phyloP scores from a whole-genome alignment of 495 filamentous ascomycete species.

The Cairneyella variabilis region DNA sequence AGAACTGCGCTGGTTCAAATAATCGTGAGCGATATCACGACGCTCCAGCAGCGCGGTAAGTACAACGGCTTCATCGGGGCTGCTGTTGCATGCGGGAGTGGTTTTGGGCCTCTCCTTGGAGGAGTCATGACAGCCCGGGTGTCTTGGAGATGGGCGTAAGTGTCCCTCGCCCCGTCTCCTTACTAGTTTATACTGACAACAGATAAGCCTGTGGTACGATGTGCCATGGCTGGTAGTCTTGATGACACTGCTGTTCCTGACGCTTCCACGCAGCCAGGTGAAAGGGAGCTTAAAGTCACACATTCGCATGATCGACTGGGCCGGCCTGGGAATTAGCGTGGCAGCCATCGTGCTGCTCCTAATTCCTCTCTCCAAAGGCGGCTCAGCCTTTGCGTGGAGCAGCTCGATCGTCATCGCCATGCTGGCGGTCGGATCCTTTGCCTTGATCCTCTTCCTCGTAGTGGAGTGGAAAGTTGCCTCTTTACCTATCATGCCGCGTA shows the following conservation, averaged over 20 bases:
- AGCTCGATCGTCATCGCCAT: slow-evolving; percentile 57
- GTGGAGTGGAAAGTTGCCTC: slow-evolving; percentile 53
- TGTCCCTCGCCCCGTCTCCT: no score
- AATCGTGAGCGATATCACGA: slow-evolving; percentile 69
- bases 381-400: slow-evolving; percentile 53
- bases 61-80: slow-evolving; percentile 48
- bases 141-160: no score
- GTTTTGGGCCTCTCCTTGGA: slow-evolving; percentile 63
- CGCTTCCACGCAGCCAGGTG: no score
- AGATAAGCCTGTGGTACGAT: no score
- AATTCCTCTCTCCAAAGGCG: slow-evolving; percentile 58
- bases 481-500: slow-evolving; percentile 49
- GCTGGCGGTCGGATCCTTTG: slow-evolving; percentile 46
- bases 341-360: slow-evolving; percentile 71
- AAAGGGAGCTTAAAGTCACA: no score
- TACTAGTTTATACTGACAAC: no score
- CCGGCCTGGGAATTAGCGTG: slow-evolving; percentile 51
- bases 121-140: no score
- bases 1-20: slow-evolving; percentile 72
- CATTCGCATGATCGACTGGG: slow-evolving; percentile 50
- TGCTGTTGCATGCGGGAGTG: slow-evolving; percentile 62
- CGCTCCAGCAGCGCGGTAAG: slow-evolving; percentile 69
- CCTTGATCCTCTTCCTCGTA: slow-evolving; percentile 43
- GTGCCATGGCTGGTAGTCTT: background rate
- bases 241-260: no score